Conservation (phyloP, 352 stramenopile genomes). For the Phytophthora europaea region DNA sequence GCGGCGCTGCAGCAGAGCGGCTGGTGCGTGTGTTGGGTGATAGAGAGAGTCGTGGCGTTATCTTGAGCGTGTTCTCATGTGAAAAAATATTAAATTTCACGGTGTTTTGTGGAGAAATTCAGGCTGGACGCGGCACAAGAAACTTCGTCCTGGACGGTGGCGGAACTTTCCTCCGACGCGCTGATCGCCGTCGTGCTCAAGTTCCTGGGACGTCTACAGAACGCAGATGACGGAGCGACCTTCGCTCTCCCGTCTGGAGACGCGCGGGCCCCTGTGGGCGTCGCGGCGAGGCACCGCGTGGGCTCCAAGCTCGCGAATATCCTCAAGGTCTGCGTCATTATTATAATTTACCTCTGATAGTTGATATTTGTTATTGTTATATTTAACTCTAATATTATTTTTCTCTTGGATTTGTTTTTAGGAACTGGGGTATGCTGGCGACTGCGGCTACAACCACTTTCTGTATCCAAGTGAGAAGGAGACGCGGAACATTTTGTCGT, state of each 20-base stretch:
- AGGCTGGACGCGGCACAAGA: conserved; percentile 24
- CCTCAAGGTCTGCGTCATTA: conserved; percentile 65
- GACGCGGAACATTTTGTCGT: conserved; percentile 83
- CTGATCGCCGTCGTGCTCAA: conserved; percentile 59
- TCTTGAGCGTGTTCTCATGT: background rate
- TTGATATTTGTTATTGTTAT: conserved; percentile 1
- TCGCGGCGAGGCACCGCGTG: conserved; percentile 80
- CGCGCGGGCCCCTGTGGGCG: conserved; percentile 48
- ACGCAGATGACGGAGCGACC: conserved; percentile 26
- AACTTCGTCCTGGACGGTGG: conserved; percentile 26
- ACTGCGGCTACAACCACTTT: conserved; percentile 92
- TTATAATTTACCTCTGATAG: background rate
- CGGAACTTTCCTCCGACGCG: conserved; percentile 51
- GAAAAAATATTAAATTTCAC: background rate
- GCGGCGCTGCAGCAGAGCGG: conserved; percentile 61
- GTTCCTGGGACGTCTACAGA: conserved; percentile 55
- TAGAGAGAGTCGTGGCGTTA: background rate
- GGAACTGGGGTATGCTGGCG: conserved; percentile 83
- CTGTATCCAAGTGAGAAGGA: conserved; percentile 90
- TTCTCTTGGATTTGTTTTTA: conserved; percentile 23
- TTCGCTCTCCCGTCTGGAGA: conserved; percentile 36
- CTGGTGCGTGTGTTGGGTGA: conserved; percentile 34
- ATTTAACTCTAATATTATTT: conserved; percentile 9
- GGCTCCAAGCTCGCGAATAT: conserved; percentile 77
- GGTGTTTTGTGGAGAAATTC: background rate